Percentiles rank a stretch among this genome's conserved stretches.
Conservation (phyloP, 176 grass and related monocot genomes). For the Rhipidocladum racemiflorum region DNA sequence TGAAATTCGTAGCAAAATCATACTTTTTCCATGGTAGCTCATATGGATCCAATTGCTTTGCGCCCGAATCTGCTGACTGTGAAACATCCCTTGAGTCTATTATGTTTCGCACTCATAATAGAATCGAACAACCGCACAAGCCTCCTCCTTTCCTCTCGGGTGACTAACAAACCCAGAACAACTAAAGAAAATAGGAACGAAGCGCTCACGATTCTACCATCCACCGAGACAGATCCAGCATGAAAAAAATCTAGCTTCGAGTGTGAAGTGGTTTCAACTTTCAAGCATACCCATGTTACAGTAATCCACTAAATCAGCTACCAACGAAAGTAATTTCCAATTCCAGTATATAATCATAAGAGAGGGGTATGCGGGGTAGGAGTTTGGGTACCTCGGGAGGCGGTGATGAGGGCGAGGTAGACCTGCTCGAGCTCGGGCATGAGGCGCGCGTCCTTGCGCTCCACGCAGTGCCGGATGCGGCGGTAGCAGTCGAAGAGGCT, state of each 20-base stretch:
- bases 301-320: not conserved
- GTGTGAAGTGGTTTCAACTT: not conserved
- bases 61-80: not conserved
- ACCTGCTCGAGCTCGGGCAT: slow-evolving; percentile 79
- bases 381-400: slow-evolving; percentile 62
- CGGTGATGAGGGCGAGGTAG: slow-evolving; percentile 79
- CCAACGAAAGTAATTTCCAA: not conserved
- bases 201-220: not conserved
- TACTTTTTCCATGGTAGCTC: not conserved
- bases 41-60: slow-evolving; percentile 11
- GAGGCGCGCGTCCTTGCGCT: slow-evolving; percentile 54
- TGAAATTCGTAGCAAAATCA: not conserved
- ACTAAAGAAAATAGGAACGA: not conserved
- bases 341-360: not conserved
- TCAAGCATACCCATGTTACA: slow-evolving; percentile 5
- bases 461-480: slow-evolving; percentile 57
- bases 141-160: not conserved
- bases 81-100: not conserved
- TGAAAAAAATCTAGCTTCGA: slow-evolving; percentile 9
- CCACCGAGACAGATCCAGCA: not conserved
- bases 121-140: not conserved
- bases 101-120: not conserved
- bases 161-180: not conserved
- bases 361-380: too few species aligned
- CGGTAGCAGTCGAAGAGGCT: slow-evolving; percentile 57